Evolutionary conservation across 106 monocot species (phyloP).

Genomic region (Xerophyta viscosa): DNA sequence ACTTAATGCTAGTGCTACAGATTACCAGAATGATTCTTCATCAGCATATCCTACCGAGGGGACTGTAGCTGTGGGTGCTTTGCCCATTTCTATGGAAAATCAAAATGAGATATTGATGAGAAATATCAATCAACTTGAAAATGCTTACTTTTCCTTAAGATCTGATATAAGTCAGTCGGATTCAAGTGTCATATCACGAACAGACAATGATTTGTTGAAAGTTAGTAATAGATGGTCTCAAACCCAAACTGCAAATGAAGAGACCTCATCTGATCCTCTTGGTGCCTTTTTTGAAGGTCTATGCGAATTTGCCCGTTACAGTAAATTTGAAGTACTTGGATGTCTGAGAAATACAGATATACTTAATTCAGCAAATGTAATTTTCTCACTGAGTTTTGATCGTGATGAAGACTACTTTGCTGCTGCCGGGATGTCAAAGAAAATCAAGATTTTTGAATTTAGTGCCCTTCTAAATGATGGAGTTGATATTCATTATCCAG

Average conservation of each 20-base stretch:
- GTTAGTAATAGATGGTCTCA: slow-evolving; percentile 27
- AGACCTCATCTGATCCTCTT: slow-evolving; percentile 31
- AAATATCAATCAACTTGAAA: slow-evolving; percentile 73
- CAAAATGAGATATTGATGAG: slow-evolving; percentile 46
- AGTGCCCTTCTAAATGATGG: slow-evolving; percentile 59
- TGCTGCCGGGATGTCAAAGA: slow-evolving; percentile 86
- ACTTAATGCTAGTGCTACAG: slow-evolving; percentile 4
- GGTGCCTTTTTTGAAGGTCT: slow-evolving; percentile 80
- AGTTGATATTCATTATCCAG: slow-evolving; percentile 90
- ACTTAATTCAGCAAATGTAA: slow-evolving; percentile 81
- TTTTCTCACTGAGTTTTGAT: slow-evolving; percentile 95
- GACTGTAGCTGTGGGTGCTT: slow-evolving; percentile 4
- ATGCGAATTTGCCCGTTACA: slow-evolving; percentile 92
- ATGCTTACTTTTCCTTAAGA: slow-evolving; percentile 84
- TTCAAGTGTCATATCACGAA: slow-evolving; percentile 25
- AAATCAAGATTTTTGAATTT: slow-evolving; percentile 96
- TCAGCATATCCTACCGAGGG: slow-evolving; percentile 6
- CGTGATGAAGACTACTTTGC: slow-evolving; percentile 98
- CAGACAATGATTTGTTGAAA: slow-evolving; percentile 47
- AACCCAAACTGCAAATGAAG: slow-evolving; percentile 17
- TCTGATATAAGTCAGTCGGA: slow-evolving; percentile 43
- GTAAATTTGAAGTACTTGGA: slow-evolving; percentile 80
- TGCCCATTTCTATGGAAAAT: slow-evolving; percentile 14
- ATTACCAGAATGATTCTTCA: slow-evolving; percentile 14
- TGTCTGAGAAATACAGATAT: slow-evolving; percentile 66